Evolutionary conservation across 371 early-diverging fungal genomes (phyloP), one percentile per base, ranked within the genome.

Genomic region (Mucor plumbeus): DNA sequence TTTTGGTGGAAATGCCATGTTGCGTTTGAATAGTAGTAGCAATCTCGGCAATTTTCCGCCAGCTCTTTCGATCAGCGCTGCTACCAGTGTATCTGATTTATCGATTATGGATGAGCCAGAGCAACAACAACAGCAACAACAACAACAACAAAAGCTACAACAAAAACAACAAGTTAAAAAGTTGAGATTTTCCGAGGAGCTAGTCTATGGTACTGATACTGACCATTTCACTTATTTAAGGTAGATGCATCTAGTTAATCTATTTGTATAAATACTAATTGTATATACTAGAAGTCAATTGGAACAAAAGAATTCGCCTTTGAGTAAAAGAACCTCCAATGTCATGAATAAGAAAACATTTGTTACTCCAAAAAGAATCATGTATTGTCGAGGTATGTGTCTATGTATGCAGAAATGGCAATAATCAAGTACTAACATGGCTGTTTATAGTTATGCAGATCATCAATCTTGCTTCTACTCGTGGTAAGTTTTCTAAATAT

Each of bases 321-420:
- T 4, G 33, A 10, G 17, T 9, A 61, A 55, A 57, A 36, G 34
- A 11, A 41, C 38, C 11, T 56, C 61, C 31, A 40, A 33, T 19
- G 15, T 11, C 15, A 31, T 31, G 0, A 63, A 59, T 26, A 65
- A 63, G 44, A 62, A 43, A 17, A 56, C 57, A 0, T 66, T 48
- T 39, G 56, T 64, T 3, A 21, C 48, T 17, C 67, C 71, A 38
- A 71, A 71, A 33, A 59, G 71, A 59, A 64, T 71, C 19, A 67
- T 71, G 67, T 63, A 71, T 48, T 67, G 67, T 11, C 59, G 64
- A 67, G 71, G 71, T 71, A 67, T 34, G 54, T 55, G 15, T 35
- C 14, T 5, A 15, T 15, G 53, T 10, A 53, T 9, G 13, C 26
- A 26, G 0, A 8, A 50, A 4, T 26, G 8, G 11, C 50, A 26